A percentile compares a stretch with the other conserved stretches of the same genome.
These are phyloP conservation scores for Lachancea quebecensis DNA, from an alignment of 805 yeast genomes.

Conservation along the genomic window DNA sequence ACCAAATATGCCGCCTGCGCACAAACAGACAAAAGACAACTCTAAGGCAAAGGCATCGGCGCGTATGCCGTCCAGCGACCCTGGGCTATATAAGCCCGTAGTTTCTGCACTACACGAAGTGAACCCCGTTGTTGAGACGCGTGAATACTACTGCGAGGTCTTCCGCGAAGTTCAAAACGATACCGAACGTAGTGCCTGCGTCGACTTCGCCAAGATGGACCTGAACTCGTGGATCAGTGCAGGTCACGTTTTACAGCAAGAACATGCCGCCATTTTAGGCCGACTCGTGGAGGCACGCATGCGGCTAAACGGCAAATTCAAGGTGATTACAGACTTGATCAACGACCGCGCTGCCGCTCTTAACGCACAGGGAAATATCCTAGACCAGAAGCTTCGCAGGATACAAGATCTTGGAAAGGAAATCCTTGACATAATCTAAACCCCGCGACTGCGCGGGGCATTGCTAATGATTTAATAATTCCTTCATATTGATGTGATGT, in stretches of 20 bases:
- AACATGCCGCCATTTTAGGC: conserved; percentile 32
- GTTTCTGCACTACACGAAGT: conserved; percentile 2
- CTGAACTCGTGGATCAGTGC: conserved; percentile 34
- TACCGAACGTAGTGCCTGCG: conserved; percentile 21
- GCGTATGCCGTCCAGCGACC: background rate
- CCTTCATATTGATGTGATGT: conserved; percentile 15
- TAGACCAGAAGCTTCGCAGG: conserved; percentile 32
- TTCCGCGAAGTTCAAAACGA: conserved; percentile 17
- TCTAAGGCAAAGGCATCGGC: background rate
- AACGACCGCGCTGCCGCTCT: conserved; percentile 33
- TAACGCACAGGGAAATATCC: conserved; percentile 26
- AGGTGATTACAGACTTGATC: conserved; percentile 34
- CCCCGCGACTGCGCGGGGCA: background rate
- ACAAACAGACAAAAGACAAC: no score
- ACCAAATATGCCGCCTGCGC: background rate
- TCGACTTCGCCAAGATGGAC: conserved; percentile 20
- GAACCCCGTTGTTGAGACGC: conserved; percentile 1
- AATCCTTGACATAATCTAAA: conserved; percentile 31
- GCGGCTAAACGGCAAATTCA: conserved; percentile 35
- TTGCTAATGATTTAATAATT: conserved; percentile 2
- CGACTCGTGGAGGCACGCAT: conserved; percentile 34
- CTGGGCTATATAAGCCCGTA: conserved; percentile 6
- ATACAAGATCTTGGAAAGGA: conserved; percentile 40
- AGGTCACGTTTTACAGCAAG: conserved; percentile 31
- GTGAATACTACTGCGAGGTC: conserved; percentile 11